phyloP scores from a whole-genome alignment of 495 filamentous ascomycete species.

The Lophiotrema nucula region DNA sequence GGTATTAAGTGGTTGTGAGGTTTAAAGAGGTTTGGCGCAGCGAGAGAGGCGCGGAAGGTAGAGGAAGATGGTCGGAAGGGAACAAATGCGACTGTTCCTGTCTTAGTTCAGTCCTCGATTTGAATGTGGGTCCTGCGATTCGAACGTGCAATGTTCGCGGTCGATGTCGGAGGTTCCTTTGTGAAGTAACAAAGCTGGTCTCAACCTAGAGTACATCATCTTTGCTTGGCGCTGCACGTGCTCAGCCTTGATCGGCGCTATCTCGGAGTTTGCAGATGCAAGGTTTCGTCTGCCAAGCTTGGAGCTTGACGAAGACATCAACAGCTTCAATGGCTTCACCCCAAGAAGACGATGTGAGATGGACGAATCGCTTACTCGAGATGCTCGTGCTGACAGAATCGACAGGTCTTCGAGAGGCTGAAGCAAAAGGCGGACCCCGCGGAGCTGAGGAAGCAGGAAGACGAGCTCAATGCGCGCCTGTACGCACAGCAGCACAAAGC shows the following conservation, averaged over 20 bases:
- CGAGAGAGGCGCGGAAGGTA: not conserved
- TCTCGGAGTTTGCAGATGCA: too few species aligned
- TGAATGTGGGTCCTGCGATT: too few species aligned
- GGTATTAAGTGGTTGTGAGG: not conserved
- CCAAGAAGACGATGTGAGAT: constrained; percentile 52
- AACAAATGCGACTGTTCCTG: not conserved
- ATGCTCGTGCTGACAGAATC: not conserved
- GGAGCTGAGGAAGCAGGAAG: constrained; percentile 59
- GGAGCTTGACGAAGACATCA: constrained; percentile 16
- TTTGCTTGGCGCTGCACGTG: too few species aligned
- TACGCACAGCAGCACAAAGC: constrained; percentile 64
- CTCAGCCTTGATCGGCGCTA: not conserved
- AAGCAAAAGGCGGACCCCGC: constrained; percentile 61
- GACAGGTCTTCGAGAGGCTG: constrained; percentile 65
- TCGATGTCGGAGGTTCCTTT: too few species aligned
- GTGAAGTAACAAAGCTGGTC: too few species aligned
- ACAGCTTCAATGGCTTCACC: constrained; percentile 52
- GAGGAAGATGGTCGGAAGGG: not conserved
- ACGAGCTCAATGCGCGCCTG: constrained; percentile 61
- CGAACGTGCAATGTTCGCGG: too few species aligned
- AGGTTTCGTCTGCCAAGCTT: not conserved
- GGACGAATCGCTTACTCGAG: not conserved
- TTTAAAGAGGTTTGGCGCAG: not conserved
- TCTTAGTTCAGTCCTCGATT: not conserved
- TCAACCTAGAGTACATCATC: too few species aligned